Base-by-base conservation (phyloP, 2,329 filamentous ascomycete genomes). In the Nannizziopsis arthrosporioides region DNA sequence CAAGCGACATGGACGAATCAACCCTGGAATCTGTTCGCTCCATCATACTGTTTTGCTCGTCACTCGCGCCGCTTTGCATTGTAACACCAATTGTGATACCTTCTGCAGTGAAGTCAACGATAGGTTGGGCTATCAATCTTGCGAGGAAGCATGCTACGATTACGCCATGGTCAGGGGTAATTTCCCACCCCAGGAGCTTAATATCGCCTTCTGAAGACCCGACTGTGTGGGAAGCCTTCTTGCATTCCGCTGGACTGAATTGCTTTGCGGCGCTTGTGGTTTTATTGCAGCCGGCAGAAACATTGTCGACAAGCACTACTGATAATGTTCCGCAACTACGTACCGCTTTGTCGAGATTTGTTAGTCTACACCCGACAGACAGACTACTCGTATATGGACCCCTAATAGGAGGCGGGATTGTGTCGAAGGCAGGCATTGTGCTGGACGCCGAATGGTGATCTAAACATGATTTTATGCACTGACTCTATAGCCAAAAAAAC, bases 211-310 rank as follows among this genome's bases (percentile, higher is more conserved):
- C 40, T 18, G 42, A 22, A 49, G 40, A 54, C 18, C 14, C 36
- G 62, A 81, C 80, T 0, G 61, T 68, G 31, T 84, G 80, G 80
- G 84, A 88, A 60, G 40, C 77, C 8, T 83, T 84, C 52, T 68
- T 89, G 18, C 71, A 82, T 11, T 69, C 72, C 18, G 73, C 74
- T 1, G 84, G 84, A 0, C 62, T 87, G 59, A 88, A 89, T 61
- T 73, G 77, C 0, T 86, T 78, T 59, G 83, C 82, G 2, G 84
- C 84, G 2, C 83, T 87, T 59, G 69, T 71, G 8, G 68, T 86
- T 1, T 64, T 85, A 31, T 67, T 27, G 22, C 22, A 27, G 22
- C 22, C 22, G 22, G 22, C 22, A 27, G 22, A 27, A 27, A 27
- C 7, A 27, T 7, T 7, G 7, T 27, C 22, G 22, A 3, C 3